Base-by-base conservation (phyloP, 148 eudicot genomes). In the Fagopyrum homotropicum region DNA sequence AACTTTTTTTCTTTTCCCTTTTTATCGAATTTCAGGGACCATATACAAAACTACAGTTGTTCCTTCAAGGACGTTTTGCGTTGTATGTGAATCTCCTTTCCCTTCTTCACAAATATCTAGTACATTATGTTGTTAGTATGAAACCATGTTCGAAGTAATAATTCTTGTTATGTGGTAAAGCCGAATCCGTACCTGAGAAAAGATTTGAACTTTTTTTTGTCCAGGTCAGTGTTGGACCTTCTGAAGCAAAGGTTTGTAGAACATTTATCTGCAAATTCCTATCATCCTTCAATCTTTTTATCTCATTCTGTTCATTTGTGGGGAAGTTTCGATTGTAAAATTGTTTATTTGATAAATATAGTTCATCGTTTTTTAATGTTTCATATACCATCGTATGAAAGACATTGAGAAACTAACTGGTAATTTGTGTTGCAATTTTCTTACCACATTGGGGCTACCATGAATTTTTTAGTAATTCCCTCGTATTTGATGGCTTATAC, bases 201-300 rank as follows among this genome's bases (percentile, higher is more conserved):
- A 15, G 17, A 43, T n/a, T 66, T 66, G 26, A 2, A 1, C 16
- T 72, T 72, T 35, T 81, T 82, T 17, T 77, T 77, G n/a, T 79
- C 81, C 96, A 92, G 98, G 96, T 95, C 49, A 92, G 91, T 86
- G 82, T 95, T 81, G 96, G 93, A 59, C 96, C 81, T 76, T 89
- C 98, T 75, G 98, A 95, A 83, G 98, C 98, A 45, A 95, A 92
- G 96, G 98, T 95, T 75, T 71, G 83, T 48, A 73, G 72, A 47
- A 73, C 26, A 64, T 9, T 46, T 77, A 19, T 56, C 55, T 81
- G 64, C 80, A 59, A 79, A 7, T 16, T 68, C 50, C 22, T 35
- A 11, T 46, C 6, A 11, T 69, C 46, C 16, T 22, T 55, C 19
- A 15, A 50, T 73, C 45, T 74, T 55, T 55, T 17, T 30, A 4